Conservation (phyloP, 2,329 filamentous ascomycete genomes). For the Chaetomiaceae sp. region DNA sequence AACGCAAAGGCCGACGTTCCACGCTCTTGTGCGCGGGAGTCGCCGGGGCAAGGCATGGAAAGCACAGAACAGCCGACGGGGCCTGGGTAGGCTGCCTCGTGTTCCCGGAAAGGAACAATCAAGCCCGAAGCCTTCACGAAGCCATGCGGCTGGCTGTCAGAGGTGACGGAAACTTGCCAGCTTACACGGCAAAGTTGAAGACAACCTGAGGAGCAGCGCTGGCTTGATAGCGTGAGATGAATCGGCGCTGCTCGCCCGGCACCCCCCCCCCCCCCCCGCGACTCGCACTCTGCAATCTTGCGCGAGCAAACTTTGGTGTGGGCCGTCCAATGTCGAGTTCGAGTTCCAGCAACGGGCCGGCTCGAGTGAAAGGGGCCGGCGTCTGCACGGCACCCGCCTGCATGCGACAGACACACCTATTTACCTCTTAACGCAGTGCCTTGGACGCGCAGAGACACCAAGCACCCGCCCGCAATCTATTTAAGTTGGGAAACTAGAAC, state of each 20-base stretch:
- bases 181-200: not conserved
- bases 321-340: not conserved
- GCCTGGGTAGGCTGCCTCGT: constrained; percentile 3
- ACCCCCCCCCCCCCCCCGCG: too few species aligned
- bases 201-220: too few species aligned
- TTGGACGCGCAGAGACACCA: not conserved
- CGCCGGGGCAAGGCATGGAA: not conserved
- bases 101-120: constrained; percentile 4
- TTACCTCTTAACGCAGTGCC: too few species aligned
- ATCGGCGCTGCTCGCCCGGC: too few species aligned
- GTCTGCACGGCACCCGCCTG: not conserved
- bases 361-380: not conserved
- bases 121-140: constrained; percentile 1
- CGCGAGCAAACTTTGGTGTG: not conserved
- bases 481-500: not conserved
- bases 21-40: not conserved
- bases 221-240: too few species aligned
- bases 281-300: too few species aligned
- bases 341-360: constrained; percentile 1
- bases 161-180: not conserved
- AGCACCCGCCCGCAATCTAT: constrained; percentile 1
- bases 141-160: constrained; percentile 1
- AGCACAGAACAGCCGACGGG: not conserved
- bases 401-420: not conserved
- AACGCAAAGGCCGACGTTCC: too few species aligned